Evolutionary conservation across 225 moss, liverwort and hornwort species (phyloP), one percentile per base, ranked within the genome.

Genomic region (Takakia lepidozioides): DNA sequence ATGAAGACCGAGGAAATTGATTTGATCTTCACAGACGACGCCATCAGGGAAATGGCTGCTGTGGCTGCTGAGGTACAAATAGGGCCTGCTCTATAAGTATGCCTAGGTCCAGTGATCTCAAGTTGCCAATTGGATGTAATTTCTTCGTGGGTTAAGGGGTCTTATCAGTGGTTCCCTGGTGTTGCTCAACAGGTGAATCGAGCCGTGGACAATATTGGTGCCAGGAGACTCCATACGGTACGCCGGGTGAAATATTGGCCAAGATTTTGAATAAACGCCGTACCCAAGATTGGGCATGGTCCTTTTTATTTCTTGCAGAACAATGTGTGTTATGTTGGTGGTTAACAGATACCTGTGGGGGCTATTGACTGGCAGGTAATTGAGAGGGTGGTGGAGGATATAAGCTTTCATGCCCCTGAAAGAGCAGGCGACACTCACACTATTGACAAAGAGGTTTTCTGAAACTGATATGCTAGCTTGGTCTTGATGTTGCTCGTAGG

Each of bases 1-100:
- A 86, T 91, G 91, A 91, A 84, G 67, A 91, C 91, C 19, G 86
- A 91, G 55, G 69, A 76, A 35, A 75, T 91, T 55, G 74, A 86
- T 48, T 68, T 91, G 61, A 58, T 91, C 13, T 91, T 91, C 55
- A 91, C 91, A 26, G 81, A 84, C 49, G 84, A 81, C 27, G 86
- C 91, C 17, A 86, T 91, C 48, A 60, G 86, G 50, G 86, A 91
- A 49, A 68, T 91, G 46, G 86, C 91, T 34, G 65, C 81, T 49
- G 84, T 86, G 38, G 86, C 86, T 47, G 86, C 91, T 62, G 86
- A 91, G 78, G 90, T 90, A 65, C 46, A 30, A 1, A 18, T n/a
- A n/a, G n/a, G n/a, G n/a, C n/a, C n/a, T n/a, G n/a, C n/a, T n/a
- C n/a, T n/a, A n/a, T n/a, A n/a, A n/a, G n/a, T n/a, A n/a, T n/a